Evolutionary conservation across 2,329 filamentous ascomycete genomes (phyloP).

Genomic region (Fusarium sp.): DNA sequence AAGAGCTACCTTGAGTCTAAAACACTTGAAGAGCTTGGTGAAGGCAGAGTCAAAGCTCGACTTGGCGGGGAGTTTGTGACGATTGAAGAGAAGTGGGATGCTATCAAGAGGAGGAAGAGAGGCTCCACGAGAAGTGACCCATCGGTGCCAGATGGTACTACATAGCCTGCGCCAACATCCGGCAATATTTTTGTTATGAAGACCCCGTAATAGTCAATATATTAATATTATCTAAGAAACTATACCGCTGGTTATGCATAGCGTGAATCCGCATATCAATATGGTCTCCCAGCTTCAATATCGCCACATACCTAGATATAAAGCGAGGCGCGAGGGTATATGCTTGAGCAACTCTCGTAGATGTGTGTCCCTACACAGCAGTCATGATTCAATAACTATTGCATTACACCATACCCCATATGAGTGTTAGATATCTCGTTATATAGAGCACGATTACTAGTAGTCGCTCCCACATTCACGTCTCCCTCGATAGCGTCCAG

Average conservation of each 20-base stretch:
- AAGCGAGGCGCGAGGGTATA: too few relatives aligned
- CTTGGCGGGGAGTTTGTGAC: slow-evolving; percentile 59
- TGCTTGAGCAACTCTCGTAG: too few relatives aligned
- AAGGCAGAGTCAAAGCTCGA: slow-evolving; percentile 59
- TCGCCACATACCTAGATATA: background rate
- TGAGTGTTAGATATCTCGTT: slow-evolving; percentile 69
- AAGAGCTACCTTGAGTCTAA: slow-evolving; percentile 57
- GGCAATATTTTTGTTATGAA: slow-evolving; percentile 3
- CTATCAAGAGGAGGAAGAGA: slow-evolving; percentile 52
- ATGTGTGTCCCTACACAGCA: background rate
- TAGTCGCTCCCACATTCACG: slow-evolving; percentile 72
- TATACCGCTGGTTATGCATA: slow-evolving; percentile 13
- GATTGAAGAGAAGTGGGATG: slow-evolving; percentile 57
- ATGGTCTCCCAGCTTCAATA: background rate
- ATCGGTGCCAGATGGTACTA: slow-evolving; percentile 39
- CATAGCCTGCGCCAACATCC: slow-evolving; percentile 7
- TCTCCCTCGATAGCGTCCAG: slow-evolving; percentile 75
- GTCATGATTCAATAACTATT: background rate
- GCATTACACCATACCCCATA: background rate
- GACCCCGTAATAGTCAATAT: slow-evolving; percentile 7
- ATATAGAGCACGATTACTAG: slow-evolving; percentile 68
- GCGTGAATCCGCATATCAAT: background rate
- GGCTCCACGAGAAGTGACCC: slow-evolving; percentile 41
- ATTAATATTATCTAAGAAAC: slow-evolving; percentile 1
- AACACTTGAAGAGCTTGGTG: slow-evolving; percentile 63